Evolutionary conservation across 345 rosid species (phyloP).

Genomic region (Murraya paniculata): DNA sequence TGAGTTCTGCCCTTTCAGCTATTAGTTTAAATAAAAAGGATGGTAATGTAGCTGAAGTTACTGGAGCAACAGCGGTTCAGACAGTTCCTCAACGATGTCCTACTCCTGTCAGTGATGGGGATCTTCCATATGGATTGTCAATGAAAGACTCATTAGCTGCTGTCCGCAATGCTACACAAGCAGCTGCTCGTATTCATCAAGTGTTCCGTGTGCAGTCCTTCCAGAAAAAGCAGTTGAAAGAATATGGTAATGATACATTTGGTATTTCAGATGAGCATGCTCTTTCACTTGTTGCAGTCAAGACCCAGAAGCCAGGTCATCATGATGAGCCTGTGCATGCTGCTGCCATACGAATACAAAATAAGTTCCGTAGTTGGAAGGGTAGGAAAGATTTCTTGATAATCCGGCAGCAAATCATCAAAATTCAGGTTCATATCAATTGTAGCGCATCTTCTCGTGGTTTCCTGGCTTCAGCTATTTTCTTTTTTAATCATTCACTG

Average conservation of each 20-base stretch:
- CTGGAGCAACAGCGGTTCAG: slow-evolving; percentile 24
- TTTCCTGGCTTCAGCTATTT: background rate
- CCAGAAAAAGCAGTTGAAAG: slow-evolving; percentile 74
- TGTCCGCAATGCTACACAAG: slow-evolving; percentile 80
- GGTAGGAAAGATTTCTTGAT: slow-evolving; percentile 79
- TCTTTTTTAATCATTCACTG: background rate
- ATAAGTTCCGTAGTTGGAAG: slow-evolving; percentile 86
- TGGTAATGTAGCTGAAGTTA: slow-evolving; percentile 19
- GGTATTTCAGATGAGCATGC: slow-evolving; percentile 67
- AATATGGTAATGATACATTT: slow-evolving; percentile 47
- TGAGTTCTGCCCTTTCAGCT: slow-evolving; percentile 52
- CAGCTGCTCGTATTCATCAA: slow-evolving; percentile 86
- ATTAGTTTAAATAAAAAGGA: slow-evolving; percentile 51
- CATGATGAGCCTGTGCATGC: slow-evolving; percentile 62
- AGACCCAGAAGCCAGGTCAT: slow-evolving; percentile 49
- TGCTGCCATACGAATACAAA: slow-evolving; percentile 83
- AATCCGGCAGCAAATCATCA: slow-evolving; percentile 71
- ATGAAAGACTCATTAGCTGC: slow-evolving; percentile 78
- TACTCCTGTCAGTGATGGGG: slow-evolving; percentile 33
- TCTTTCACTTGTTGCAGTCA: slow-evolving; percentile 64
- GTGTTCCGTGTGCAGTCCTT: slow-evolving; percentile 91
- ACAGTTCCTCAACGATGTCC: slow-evolving; percentile 29
- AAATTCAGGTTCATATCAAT: slow-evolving; percentile 62
- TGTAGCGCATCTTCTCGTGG: background rate
- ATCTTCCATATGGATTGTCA: slow-evolving; percentile 39